Evolutionary conservation across 805 yeast species (phyloP).

Genomic region (Ogataea paraovalis): DNA sequence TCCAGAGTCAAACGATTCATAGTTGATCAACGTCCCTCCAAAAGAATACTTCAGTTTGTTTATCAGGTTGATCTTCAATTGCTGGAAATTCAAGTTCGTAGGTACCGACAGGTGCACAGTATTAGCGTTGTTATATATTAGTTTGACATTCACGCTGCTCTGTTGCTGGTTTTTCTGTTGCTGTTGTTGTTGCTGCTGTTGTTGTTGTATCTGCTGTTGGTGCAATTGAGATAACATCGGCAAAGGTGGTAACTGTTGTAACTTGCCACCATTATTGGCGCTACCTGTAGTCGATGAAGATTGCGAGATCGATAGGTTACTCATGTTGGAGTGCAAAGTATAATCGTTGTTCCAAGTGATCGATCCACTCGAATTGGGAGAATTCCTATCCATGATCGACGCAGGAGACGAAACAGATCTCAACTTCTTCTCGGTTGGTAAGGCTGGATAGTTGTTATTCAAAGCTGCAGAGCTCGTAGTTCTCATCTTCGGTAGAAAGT

Average conservation of each 20-base stretch:
- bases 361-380: slow-evolving; percentile 3
- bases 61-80: slow-evolving; percentile 41
- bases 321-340: slow-evolving; percentile 9
- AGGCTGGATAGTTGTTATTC: slow-evolving; percentile 22
- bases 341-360: not conserved
- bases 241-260: not conserved
- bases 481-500: slow-evolving; percentile 23
- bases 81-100: slow-evolving; percentile 14
- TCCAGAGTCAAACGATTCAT: slow-evolving; percentile 18
- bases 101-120: slow-evolving; percentile 67
- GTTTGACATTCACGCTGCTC: slow-evolving; percentile 23
- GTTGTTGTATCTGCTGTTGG: not conserved
- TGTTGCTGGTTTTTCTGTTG: not conserved
- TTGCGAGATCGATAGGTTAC: slow-evolving; percentile 15
- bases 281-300: not conserved
- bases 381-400: slow-evolving; percentile 12
- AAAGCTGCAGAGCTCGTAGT: slow-evolving; percentile 25
- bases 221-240: not conserved
- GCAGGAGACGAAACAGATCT: slow-evolving; percentile 35
- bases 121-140: slow-evolving; percentile 36
- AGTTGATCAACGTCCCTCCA: slow-evolving; percentile 29
- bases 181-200: slow-evolving; percentile 3
- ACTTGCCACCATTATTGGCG: slow-evolving; percentile 3
- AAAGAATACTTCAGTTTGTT: slow-evolving; percentile 54
- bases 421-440: slow-evolving; percentile 25